Evolutionary conservation across 192 early-diverging fungal genomes (phyloP).

Genomic region (Backusella parvicylindrica): DNA sequence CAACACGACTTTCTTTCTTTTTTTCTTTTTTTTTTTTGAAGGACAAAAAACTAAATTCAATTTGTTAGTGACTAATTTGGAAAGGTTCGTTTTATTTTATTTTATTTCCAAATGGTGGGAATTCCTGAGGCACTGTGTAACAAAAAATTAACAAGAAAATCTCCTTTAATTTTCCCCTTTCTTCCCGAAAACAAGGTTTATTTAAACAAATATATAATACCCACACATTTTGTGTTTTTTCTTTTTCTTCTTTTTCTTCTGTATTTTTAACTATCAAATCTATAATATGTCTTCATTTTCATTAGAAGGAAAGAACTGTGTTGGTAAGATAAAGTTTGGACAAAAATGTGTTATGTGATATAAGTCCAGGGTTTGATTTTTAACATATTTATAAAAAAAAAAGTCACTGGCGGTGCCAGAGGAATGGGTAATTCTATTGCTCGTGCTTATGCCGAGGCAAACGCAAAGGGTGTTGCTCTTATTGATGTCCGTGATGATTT

Average conservation of each 20-base stretch:
- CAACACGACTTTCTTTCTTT: too few relatives aligned
- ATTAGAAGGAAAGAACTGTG: slow-evolving; percentile 4
- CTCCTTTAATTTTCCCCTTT: not conserved
- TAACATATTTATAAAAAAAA: not conserved
- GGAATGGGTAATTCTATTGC: slow-evolving; percentile 21
- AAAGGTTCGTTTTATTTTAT: not conserved
- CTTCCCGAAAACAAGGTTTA: not conserved
- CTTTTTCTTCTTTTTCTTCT: not conserved
- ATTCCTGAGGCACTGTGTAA: not conserved
- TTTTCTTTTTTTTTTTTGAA: too few relatives aligned
- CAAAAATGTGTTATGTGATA: too few relatives aligned
- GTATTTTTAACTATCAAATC: not conserved
- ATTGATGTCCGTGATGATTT: slow-evolving; percentile 17
- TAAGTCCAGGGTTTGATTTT: too few relatives aligned
- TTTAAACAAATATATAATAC: not conserved
- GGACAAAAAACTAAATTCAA: too few relatives aligned
- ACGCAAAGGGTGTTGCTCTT: slow-evolving; percentile 7
- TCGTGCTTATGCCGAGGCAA: slow-evolving; percentile 10
- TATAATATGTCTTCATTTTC: not conserved
- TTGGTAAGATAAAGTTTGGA: not conserved
- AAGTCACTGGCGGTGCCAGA: slow-evolving; percentile 12
- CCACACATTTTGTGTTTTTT: not conserved
- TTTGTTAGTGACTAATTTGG: not conserved
- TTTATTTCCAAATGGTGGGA: not conserved
- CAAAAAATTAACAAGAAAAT: not conserved